Percentiles rank a stretch among this genome's conserved stretches.
These are phyloP conservation scores for Austroboletus novae-zelandiae DNA, from an alignment of 1,284 basidiomycete genomes.

Conservation along the genomic window DNA sequence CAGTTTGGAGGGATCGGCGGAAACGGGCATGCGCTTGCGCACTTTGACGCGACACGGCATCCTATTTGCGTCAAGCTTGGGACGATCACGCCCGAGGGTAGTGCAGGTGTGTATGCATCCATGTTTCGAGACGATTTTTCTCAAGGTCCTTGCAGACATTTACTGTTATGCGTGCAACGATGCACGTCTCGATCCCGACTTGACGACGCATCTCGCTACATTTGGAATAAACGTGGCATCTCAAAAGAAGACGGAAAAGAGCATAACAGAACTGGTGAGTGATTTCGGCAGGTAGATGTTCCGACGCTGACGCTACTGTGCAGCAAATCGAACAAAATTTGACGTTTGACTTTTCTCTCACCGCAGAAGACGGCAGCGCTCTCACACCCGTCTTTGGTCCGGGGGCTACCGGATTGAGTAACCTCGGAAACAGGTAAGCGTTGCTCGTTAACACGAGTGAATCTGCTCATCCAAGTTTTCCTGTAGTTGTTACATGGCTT, in stretches of 20 bases:
- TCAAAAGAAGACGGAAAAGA: conserved; percentile 94
- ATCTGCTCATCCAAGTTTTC: neutral
- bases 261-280: conserved; percentile 89
- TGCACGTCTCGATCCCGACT: conserved; percentile 75
- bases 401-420: conserved; percentile 86
- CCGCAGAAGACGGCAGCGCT: conserved; percentile 85
- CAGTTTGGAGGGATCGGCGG: conserved; percentile 87
- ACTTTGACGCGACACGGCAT: conserved; percentile 79
- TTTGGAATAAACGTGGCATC: conserved; percentile 88
- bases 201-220: conserved; percentile 72
- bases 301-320: neutral
- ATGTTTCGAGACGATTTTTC: neutral
- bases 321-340: conserved; percentile 98
- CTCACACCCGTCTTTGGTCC: conserved; percentile 88
- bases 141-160: conserved; percentile 57
- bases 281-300: neutral
- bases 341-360: conserved; percentile 93
- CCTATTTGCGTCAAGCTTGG: conserved; percentile 91
- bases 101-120: conserved; percentile 57
- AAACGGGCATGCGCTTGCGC: conserved; percentile 87
- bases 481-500: conserved; percentile 93
- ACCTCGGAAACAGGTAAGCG: conserved; percentile 87
- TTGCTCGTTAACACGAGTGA: neutral
- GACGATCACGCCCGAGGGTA: conserved; percentile 95
- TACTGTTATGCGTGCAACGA: conserved; percentile 96